Evolutionary conservation across 2,329 filamentous ascomycete species (phyloP).

Genomic region (Xylariaceae sp.): DNA sequence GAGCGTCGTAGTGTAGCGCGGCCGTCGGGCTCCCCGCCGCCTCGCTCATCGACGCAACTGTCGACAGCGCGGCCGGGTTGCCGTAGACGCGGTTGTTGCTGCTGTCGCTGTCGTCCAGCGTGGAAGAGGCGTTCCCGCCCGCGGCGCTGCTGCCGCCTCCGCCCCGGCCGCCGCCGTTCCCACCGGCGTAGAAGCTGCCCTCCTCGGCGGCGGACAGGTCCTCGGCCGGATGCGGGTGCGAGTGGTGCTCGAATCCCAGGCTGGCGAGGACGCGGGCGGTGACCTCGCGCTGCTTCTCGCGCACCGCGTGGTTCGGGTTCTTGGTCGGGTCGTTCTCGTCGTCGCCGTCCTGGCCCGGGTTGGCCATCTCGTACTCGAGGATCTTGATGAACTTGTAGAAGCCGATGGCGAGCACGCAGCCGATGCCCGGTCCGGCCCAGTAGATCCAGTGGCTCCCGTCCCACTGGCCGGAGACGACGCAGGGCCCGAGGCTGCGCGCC

Average conservation of each 20-base stretch:
- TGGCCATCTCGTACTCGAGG: conserved; percentile 32
- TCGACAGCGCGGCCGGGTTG: conserved; percentile 4
- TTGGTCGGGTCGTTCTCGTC: conserved; percentile 11
- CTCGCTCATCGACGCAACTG: conserved; percentile 9
- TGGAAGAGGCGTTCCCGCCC: not conserved
- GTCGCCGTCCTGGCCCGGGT: conserved; percentile 27
- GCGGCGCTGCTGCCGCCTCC: not conserved
- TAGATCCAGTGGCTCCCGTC: conserved; percentile 34
- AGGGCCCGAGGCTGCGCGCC: conserved; percentile 30
- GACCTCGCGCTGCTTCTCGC: conserved; percentile 12
- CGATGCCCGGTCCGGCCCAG: conserved; percentile 34
- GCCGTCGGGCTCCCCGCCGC: conserved; percentile 1
- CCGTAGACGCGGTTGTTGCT: not conserved
- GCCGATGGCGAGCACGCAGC: conserved; percentile 29
- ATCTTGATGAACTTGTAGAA: conserved; percentile 33
- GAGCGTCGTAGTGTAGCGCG: not conserved
- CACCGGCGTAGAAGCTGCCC: conserved; percentile 3
- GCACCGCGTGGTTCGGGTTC: conserved; percentile 11
- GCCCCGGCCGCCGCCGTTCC: not conserved
- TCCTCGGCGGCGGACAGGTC: conserved; percentile 5
- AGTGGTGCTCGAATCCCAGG: conserved; percentile 5
- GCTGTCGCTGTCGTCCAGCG: conserved; percentile 4
- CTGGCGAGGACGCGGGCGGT: conserved; percentile 8
- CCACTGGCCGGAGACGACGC: conserved; percentile 28
- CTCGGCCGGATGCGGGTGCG: not conserved